phyloP scores from a whole-genome alignment of 139 green algal species.

The Penium margaritaceum region DNA sequence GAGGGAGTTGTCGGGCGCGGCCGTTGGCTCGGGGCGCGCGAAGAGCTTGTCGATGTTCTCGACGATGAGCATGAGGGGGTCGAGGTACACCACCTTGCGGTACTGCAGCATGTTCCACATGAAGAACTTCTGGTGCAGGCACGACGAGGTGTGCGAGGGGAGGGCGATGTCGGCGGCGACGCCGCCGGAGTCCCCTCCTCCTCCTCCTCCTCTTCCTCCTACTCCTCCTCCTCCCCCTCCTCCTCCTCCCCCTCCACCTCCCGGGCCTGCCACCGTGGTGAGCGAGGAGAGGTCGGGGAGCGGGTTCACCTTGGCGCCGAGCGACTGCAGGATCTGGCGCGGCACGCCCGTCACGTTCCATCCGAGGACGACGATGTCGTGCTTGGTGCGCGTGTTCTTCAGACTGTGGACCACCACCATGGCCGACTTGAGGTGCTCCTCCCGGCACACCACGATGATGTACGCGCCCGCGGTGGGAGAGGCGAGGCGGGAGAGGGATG shows the following conservation, averaged over 20 bases:
- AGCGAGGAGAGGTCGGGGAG: not conserved
- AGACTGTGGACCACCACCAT: constrained; percentile 31
- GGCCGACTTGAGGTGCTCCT: constrained; percentile 14
- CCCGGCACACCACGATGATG: constrained; percentile 9
- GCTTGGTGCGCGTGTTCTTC: not conserved
- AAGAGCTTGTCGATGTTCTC: constrained; percentile 42
- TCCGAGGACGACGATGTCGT: constrained; percentile 27
- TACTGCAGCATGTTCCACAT: constrained; percentile 31
- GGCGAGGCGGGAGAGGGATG: not conserved
- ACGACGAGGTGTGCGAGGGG: not conserved
- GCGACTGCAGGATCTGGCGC: constrained; percentile 9
- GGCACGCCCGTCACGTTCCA: constrained; percentile 1
- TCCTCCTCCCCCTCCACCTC: no score
- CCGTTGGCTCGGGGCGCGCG: constrained; percentile 15
- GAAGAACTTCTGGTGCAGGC: constrained; percentile 12
- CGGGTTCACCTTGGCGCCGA: constrained; percentile 21
- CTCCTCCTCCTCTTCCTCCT: no score
- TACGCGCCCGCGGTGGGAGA: not conserved
- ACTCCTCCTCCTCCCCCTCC: no score
- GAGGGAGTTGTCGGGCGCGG: constrained; percentile 31
- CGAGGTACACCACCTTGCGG: constrained; percentile 29
- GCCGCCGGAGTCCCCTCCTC: not conserved
- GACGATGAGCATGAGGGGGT: constrained; percentile 22
- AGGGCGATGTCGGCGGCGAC: not conserved
- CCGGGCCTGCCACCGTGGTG: not conserved